A percentile compares a stretch with the other conserved stretches of the same genome.
These are phyloP conservation scores for Nemania abortiva DNA, from an alignment of 2,329 filamentous ascomycete genomes.

Conservation along the genomic window DNA sequence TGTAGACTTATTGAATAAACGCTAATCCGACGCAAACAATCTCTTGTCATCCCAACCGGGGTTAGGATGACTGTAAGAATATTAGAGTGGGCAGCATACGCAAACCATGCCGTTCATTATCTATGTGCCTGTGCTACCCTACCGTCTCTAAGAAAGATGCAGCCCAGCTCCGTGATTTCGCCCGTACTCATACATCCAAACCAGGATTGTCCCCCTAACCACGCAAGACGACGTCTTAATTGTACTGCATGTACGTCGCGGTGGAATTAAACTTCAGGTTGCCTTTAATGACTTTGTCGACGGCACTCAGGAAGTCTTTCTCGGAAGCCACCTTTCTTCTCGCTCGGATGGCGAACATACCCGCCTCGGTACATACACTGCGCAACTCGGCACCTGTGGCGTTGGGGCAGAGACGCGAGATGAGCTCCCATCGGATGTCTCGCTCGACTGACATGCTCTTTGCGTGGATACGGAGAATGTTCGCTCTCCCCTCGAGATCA, in stretches of 20 bases:
- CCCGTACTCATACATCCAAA: conserved; percentile 40
- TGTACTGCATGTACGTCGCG: conserved; percentile 98
- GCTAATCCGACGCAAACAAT: neutral
- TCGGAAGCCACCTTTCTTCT: conserved; percentile 97
- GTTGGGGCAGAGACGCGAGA: conserved; percentile 96
- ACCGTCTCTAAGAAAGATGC: conserved; percentile 29
- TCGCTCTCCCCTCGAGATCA: conserved; percentile 95
- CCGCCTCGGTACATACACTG: conserved; percentile 96
- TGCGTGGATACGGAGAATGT: conserved; percentile 97
- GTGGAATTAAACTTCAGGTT: conserved; percentile 99
- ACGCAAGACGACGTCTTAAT: conserved; percentile 66
- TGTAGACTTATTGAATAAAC: neutral
- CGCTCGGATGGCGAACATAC: conserved; percentile 97
- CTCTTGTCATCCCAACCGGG: neutral
- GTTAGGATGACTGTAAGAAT: neutral
- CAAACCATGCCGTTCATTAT: conserved; percentile 33
- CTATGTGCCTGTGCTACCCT: conserved; percentile 33
- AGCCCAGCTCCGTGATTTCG: conserved; percentile 25
- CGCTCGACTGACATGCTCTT: conserved; percentile 99
- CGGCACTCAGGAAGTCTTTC: conserved; percentile 97
- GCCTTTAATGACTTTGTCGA: conserved; percentile 99
- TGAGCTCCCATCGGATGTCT: conserved; percentile 98
- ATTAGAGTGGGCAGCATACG: conserved; percentile 1
- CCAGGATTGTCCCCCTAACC: conserved; percentile 8
- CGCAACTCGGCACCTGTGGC: conserved; percentile 95